Evolutionary conservation across 1,284 basidiomycete species (phyloP), one percentile per base, ranked within the genome.

Genomic region (Boletus mariae): DNA sequence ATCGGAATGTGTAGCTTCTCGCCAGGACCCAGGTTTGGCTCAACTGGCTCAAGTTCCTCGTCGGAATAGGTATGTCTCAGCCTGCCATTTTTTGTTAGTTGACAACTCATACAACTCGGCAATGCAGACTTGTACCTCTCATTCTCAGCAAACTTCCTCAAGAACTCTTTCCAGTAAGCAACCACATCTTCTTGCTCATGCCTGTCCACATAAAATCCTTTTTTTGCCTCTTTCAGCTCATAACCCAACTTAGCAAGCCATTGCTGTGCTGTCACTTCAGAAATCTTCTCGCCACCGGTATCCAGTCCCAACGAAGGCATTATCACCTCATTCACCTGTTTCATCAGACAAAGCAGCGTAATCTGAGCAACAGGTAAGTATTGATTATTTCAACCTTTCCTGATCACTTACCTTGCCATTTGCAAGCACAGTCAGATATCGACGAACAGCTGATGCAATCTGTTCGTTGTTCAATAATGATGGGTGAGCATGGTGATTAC

Each of bases 301-400:
- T 52, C 43, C 15, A 55, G 50, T 37, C 54, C 50, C 12, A 55
- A 32, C n/a, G 46, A 35, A 12, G 54, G 47, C 1, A 55, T 37
- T 2, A 55, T 52, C 2, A 52, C 43, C 2, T 31, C 31, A 11
- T 31, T 31, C 2, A 31, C 31, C 9, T 31, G 31, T 7, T 31
- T 31, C 31, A 31, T 31, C 31, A 31, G 8, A 3, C 3, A 10
- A 2, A 31, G 8, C 2, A 7, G 31, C 2, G 31, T 31, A 10
- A 31, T 31, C 31, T 31, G 9, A 2, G 8, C 9, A 7, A 4
- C 11, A 6, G 31, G 11, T 31, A 31, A 31, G 11, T 31, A 31
- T 10, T 31, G 31, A 8, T 8, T 31, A 11, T 4, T 31, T 3
- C 26, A 26, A 26, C 26, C 6, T 26, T 6, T 26, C 3, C 6